These are phyloP conservation scores for Mycena venus DNA, from an alignment of 768 basidiomycete genomes.

Conservation along the genomic window DNA sequence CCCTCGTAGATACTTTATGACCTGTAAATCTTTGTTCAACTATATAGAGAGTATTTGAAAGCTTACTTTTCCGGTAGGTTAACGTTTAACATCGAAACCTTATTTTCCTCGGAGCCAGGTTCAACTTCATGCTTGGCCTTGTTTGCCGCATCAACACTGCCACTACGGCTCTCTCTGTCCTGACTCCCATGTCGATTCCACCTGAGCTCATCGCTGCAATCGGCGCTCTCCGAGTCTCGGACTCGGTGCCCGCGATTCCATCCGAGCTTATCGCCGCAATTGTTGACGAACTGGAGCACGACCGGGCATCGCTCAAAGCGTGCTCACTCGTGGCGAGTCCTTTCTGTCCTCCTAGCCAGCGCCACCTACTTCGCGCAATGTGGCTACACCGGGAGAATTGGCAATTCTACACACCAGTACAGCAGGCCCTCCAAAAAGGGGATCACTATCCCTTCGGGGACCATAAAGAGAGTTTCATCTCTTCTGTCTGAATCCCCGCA, in stretches of 20 bases:
- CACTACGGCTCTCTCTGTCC: background rate
- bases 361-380: conserved; percentile 21
- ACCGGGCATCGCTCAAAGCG: conserved; percentile 17
- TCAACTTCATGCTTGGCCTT: no score
- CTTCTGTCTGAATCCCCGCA: conserved; percentile 21
- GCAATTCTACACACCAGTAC: background rate
- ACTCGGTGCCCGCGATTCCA: conserved; percentile 7
- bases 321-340: conserved; percentile 2
- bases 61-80: no score
- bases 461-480: background rate
- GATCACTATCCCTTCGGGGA: conserved; percentile 3
- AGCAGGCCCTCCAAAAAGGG: conserved; percentile 15
- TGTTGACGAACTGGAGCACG: conserved; percentile 31
- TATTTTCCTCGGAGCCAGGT: no score
- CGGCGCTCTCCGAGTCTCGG: background rate
- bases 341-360: conserved; percentile 22
- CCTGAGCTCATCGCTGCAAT: background rate
- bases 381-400: conserved; percentile 27
- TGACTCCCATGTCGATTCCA: background rate
- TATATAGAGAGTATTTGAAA: no score
- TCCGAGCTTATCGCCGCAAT: conserved; percentile 25
- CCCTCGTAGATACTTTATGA: no score
- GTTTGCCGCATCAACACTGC: background rate
- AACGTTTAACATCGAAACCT: no score
- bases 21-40: no score